These are phyloP conservation scores for Clitoria ternatea DNA, from an alignment of 306 rosid genomes.

Conservation along the genomic window DNA sequence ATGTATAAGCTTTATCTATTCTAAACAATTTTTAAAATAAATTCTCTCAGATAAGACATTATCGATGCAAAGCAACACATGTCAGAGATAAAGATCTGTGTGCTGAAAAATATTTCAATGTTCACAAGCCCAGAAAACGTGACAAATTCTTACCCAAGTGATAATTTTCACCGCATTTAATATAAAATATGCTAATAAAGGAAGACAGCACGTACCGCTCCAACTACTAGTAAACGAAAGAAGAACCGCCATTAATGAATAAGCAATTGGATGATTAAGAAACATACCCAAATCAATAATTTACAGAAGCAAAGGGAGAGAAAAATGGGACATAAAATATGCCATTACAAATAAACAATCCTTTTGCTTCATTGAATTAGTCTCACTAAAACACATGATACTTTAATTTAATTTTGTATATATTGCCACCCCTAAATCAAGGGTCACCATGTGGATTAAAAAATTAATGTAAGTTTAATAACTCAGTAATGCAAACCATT, in stretches of 20 bases:
- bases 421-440: background rate
- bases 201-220: too few species aligned
- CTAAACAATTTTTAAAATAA: too few species aligned
- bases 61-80: background rate
- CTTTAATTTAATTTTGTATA: background rate
- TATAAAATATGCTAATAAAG: too few species aligned
- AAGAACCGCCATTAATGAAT: background rate
- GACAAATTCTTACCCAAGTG: background rate
- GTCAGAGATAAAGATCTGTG: too few species aligned
- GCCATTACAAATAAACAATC: background rate
- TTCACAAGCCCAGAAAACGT: too few species aligned
- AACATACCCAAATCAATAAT: background rate
- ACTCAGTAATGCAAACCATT: too few species aligned
- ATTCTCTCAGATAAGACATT: too few species aligned
- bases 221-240: background rate
- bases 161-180: background rate
- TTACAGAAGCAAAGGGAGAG: background rate
- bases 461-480: too few species aligned
- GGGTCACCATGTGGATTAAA: too few species aligned
- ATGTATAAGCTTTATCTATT: too few species aligned
- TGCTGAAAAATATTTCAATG: too few species aligned
- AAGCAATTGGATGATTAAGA: background rate
- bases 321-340: background rate
- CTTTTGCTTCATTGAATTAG: constrained; percentile 17
- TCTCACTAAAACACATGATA: background rate